phyloP scores from a whole-genome alignment of 352 stramenopile genomes.

The Phytophthora pluvialis region DNA sequence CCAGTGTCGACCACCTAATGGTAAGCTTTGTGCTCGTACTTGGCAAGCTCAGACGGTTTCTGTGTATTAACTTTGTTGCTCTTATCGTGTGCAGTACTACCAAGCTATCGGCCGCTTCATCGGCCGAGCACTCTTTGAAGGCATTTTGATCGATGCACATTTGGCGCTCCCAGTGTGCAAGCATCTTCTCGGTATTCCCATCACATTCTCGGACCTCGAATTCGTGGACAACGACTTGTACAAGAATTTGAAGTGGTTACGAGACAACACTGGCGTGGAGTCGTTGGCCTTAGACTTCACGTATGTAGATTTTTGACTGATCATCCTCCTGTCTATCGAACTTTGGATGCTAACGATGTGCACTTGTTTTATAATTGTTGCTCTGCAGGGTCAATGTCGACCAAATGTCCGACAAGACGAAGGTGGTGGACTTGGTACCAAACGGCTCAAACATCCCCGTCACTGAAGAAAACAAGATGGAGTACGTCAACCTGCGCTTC shows the following conservation, averaged over 20 bases:
- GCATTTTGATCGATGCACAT: constrained; percentile 85
- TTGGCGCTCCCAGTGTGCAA: constrained; percentile 89
- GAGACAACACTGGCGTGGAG: constrained; percentile 81
- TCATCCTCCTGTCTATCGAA: neutral
- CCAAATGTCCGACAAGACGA: constrained; percentile 73
- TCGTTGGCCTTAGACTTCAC: constrained; percentile 85
- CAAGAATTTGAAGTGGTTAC: constrained; percentile 87
- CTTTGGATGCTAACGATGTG: constrained; percentile 1
- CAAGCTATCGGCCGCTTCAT: constrained; percentile 91
- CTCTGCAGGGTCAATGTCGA: constrained; percentile 69
- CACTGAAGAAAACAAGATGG: constrained; percentile 97
- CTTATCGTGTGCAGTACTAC: constrained; percentile 61
- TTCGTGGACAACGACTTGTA: constrained; percentile 90
- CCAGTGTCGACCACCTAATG: constrained; percentile 88
- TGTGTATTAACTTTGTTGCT: constrained; percentile 17
- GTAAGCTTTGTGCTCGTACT: constrained; percentile 29
- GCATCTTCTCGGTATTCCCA: constrained; percentile 89
- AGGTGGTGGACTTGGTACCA: constrained; percentile 95
- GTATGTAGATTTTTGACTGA: constrained; percentile 42
- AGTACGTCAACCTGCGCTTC: constrained; percentile 96
- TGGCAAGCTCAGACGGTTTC: neutral
- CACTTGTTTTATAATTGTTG: constrained; percentile 3
- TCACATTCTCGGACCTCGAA: constrained; percentile 92
- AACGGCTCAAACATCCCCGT: constrained; percentile 95
- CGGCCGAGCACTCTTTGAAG: constrained; percentile 88